These are phyloP conservation scores for Dipodascus geniculatus DNA, from an alignment of 805 yeast genomes.

Conservation along the genomic window DNA sequence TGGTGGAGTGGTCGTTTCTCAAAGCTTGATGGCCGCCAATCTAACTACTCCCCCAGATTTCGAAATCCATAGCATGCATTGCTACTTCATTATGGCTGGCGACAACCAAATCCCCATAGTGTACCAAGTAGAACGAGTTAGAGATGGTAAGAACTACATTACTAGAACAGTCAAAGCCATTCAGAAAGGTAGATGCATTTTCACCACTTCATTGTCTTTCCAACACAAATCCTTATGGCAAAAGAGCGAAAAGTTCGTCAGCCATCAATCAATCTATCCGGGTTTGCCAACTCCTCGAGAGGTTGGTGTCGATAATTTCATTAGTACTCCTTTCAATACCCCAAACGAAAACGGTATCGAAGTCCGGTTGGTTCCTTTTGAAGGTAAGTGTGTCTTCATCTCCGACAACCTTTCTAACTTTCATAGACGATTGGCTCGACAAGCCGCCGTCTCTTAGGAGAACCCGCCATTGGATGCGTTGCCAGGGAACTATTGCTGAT, in stretches of 20 bases:
- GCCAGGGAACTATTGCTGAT: constrained; percentile 7
- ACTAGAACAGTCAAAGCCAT: constrained; percentile 41
- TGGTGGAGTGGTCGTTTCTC: constrained; percentile 14
- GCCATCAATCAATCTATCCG: neutral
- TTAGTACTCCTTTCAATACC: neutral
- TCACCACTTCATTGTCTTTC: constrained; percentile 39
- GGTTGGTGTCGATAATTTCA: neutral
- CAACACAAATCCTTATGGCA: constrained; percentile 18
- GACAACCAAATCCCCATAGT: constrained; percentile 27
- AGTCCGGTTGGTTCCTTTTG: neutral
- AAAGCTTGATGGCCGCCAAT: constrained; percentile 10
- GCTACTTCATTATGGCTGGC: constrained; percentile 10
- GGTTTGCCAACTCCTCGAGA: neutral
- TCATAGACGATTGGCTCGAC: constrained; percentile 4
- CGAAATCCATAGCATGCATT: constrained; percentile 11
- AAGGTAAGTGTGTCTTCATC: too few relatives aligned
- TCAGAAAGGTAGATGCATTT: constrained; percentile 40
- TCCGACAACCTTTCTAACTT: too few relatives aligned
- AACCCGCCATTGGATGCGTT: constrained; percentile 8
- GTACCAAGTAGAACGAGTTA: constrained; percentile 40
- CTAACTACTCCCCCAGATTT: constrained; percentile 8
- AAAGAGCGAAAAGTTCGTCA: neutral
- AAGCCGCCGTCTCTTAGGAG: constrained; percentile 7
- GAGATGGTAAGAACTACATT: constrained; percentile 40
- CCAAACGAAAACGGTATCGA: neutral